These are phyloP conservation scores for Sextonia rubra DNA, from an alignment of 164 flowering plant genomes.

Conservation along the genomic window DNA sequence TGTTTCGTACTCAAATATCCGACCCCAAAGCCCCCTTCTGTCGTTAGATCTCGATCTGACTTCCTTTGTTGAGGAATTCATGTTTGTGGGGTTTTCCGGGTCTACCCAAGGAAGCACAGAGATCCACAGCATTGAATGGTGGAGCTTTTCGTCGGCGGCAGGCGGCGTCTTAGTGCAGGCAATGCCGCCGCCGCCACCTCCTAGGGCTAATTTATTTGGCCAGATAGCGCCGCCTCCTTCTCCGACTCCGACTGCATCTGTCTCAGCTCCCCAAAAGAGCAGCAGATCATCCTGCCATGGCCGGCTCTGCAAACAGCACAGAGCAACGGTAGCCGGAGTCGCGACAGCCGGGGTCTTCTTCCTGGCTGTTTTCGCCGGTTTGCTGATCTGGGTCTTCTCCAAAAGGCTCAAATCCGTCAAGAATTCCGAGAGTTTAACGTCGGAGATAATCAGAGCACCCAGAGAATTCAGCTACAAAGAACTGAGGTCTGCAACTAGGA, in stretches of 20 bases:
- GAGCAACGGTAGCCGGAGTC: slow-evolving; percentile 83
- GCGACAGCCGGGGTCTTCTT: slow-evolving; percentile 73
- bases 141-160: slow-evolving; percentile 81
- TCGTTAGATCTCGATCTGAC: slow-evolving; percentile 46
- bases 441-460: slow-evolving; percentile 63
- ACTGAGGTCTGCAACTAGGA: slow-evolving; percentile 62
- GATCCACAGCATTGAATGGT: slow-evolving; percentile 74
- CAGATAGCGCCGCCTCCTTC: slow-evolving; percentile 33
- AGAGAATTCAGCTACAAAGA: slow-evolving; percentile 73
- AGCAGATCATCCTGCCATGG: slow-evolving; percentile 52
- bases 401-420: slow-evolving; percentile 37
- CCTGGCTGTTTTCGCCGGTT: slow-evolving; percentile 51
- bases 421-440: slow-evolving; percentile 37
- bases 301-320: slow-evolving; percentile 46
- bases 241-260: slow-evolving; percentile 27
- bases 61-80: slow-evolving; percentile 50
- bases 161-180: slow-evolving; percentile 10
- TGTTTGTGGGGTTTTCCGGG: slow-evolving; percentile 86
- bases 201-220: slow-evolving; percentile 4
- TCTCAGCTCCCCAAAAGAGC: slow-evolving; percentile 11
- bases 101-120: slow-evolving; percentile 98
- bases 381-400: slow-evolving; percentile 58
- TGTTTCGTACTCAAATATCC: slow-evolving; percentile 66
- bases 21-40: slow-evolving; percentile 52
- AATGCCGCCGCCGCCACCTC: slow-evolving; percentile 23